A percentile compares a stretch with the other conserved stretches of the same genome.
phyloP scores from a whole-genome alignment of 345 rosid genomes.

The Eucalyptus victrix region DNA sequence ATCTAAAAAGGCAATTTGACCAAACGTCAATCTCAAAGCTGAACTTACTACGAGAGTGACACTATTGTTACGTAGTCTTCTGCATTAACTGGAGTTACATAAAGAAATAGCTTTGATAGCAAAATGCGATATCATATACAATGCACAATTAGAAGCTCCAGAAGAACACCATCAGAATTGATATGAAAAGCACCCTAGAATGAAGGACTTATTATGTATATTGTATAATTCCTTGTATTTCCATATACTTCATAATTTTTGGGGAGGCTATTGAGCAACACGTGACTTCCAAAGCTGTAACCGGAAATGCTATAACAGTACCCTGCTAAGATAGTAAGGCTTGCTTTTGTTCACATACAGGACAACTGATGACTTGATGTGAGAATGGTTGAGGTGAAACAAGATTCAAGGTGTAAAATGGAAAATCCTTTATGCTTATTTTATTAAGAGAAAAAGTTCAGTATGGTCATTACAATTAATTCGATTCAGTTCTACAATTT shows the following conservation, averaged over 20 bases:
- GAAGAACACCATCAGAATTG: neutral
- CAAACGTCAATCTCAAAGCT: neutral
- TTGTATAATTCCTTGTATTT: neutral
- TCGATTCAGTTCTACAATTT: neutral
- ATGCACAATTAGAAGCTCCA: neutral
- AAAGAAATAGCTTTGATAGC: neutral
- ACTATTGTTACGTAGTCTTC: neutral
- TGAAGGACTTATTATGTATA: neutral
- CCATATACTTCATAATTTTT: neutral
- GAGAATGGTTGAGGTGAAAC: neutral
- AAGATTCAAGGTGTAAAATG: neutral
- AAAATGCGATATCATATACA: neutral
- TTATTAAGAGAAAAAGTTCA: neutral
- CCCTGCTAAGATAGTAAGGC: neutral
- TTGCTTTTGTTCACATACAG: neutral
- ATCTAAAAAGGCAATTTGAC: neutral
- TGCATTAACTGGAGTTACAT: neutral
- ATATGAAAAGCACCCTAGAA: neutral
- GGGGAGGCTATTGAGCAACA: neutral
- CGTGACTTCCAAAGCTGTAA: fast-evolving
- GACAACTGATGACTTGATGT: fast-evolving
- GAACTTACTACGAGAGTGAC: neutral
- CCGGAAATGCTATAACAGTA: neutral
- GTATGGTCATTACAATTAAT: neutral
- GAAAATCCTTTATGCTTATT: neutral